Base-by-base conservation (phyloP, 2,329 filamentous ascomycete genomes). In the Decorospora gaudefroyi region DNA sequence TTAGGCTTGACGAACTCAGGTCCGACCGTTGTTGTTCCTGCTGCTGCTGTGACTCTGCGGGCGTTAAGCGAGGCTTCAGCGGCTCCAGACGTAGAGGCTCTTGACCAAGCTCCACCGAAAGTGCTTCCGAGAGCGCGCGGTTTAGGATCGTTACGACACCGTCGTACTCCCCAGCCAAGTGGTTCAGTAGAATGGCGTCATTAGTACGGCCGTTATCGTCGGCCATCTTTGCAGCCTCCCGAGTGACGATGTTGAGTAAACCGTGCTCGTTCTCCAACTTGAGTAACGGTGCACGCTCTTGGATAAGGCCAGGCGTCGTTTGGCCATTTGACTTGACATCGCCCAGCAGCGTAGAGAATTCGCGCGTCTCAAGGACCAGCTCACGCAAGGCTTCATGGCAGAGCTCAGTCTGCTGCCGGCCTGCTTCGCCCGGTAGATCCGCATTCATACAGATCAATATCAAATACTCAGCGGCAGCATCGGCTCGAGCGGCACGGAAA, bases 371-470 rank as follows among this genome's bases (percentile, higher is more conserved):
- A n/a, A 99, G 79, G 17, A 96, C 90, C 42, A 97, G 84, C 71
- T 97, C 93, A 23, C 91, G 88, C 44, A 99, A 77, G 5, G 90
- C 92, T 70, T 96, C 90, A 70, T 96, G 90, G 71, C 92, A 97
- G 25, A 96, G 81, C 33, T 81, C 83, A 39, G 85, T 82, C 66
- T 96, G 92, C 29, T 86, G 85, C 49, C 82, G 83, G 43, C 90
- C 90, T 4, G 85, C 77, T 43, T 88, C 81, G 13, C 86, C 87
- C 17, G 79, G 81, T 29, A 95, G 77, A 68, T 96, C 92, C 35
- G 85, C 82, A 66, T 97, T 97, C 43, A 99, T 82, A 69, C 90
- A 96, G 62, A 99, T 91, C 44, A 99, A 75, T 4, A 86, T 82
- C 33, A 99, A 83, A 69, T 99, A 99, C 69, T 99, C 93, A 12